Conservation (phyloP, 192 early-diverging fungal genomes). For the Coemansia sp. region DNA sequence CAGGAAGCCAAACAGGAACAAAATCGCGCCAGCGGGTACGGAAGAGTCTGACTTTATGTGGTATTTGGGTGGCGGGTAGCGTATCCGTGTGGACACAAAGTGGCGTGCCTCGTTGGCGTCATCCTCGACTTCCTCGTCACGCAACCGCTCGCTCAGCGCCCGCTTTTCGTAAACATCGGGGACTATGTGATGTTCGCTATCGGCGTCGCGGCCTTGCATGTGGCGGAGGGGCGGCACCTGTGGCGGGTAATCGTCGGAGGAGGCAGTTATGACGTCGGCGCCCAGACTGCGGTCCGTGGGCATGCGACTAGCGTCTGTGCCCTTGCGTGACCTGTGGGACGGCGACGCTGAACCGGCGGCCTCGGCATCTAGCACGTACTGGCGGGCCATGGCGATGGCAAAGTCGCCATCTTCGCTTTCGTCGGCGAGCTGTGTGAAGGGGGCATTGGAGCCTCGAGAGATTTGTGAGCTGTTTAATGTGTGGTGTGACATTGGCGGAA, state of each 20-base stretch:
- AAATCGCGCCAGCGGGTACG: slow-evolving; percentile 33
- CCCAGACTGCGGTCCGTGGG: slow-evolving; percentile 7
- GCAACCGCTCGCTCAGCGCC: slow-evolving; percentile 30
- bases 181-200: not conserved
- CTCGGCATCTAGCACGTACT: slow-evolving; percentile 46
- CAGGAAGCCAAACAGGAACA: slow-evolving; percentile 47
- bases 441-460: not conserved
- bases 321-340: slow-evolving; percentile 29
- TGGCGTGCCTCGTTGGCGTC: slow-evolving; percentile 48
- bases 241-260: slow-evolving; percentile 22
- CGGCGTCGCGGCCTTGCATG: slow-evolving; percentile 11
- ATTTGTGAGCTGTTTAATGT: slow-evolving; percentile 8
- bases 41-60: slow-evolving; percentile 10
- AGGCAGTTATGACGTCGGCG: slow-evolving; percentile 8
- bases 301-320: slow-evolving; percentile 28
- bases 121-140: slow-evolving; percentile 49
- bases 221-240: slow-evolving; percentile 7
- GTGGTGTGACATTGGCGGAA: not conserved
- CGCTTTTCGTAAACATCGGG: not conserved
- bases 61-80: slow-evolving; percentile 45
- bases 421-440: not conserved
- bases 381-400: slow-evolving; percentile 34
- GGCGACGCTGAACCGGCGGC: slow-evolving; percentile 40
- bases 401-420: slow-evolving; percentile 16
- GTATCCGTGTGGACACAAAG: slow-evolving; percentile 37